phyloP scores from a whole-genome alignment of 2,329 filamentous ascomycete genomes.

The Fusarium siculi region DNA sequence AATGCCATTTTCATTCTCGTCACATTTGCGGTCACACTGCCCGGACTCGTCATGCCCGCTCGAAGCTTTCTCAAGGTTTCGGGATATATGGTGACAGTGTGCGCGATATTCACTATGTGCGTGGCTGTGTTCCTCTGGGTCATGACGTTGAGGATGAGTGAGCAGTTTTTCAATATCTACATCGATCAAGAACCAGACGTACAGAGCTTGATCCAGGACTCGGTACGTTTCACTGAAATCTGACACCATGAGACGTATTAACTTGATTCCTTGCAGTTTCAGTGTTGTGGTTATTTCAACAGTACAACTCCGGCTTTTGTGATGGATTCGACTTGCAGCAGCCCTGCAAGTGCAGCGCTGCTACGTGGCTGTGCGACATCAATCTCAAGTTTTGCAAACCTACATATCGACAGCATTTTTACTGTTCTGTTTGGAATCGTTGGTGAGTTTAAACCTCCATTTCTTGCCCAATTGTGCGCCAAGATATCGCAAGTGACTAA shows the following conservation, averaged over 20 bases:
- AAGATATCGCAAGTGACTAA: constrained; percentile 4
- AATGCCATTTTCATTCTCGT: constrained; percentile 78
- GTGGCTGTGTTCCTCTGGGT: constrained; percentile 78
- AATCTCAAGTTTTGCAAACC: constrained; percentile 75
- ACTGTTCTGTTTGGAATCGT: constrained; percentile 84
- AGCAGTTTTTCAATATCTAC: constrained; percentile 71
- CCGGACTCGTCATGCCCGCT: constrained; percentile 74
- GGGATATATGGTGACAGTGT: constrained; percentile 71
- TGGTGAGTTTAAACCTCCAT: constrained; percentile 54
- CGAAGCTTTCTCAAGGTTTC: constrained; percentile 77
- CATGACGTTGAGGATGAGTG: constrained; percentile 74
- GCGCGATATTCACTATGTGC: constrained; percentile 71
- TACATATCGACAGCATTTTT: constrained; percentile 79
- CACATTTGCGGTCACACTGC: constrained; percentile 75
- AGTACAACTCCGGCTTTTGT: constrained; percentile 77
- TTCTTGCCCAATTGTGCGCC: background rate
- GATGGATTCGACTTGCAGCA: constrained; percentile 73
- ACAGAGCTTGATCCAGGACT: constrained; percentile 76
- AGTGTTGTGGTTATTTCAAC: constrained; percentile 84
- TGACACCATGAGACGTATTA: background rate
- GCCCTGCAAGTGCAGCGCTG: constrained; percentile 75
- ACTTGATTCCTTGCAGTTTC: constrained; percentile 62
- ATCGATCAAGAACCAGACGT: constrained; percentile 62
- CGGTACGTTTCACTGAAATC: constrained; percentile 58
- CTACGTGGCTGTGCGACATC: constrained; percentile 75